Percentiles rank a stretch among this genome's conserved stretches.
These are phyloP conservation scores for Echria macrotheca DNA, from an alignment of 495 filamentous ascomycete genomes.

Conservation along the genomic window DNA sequence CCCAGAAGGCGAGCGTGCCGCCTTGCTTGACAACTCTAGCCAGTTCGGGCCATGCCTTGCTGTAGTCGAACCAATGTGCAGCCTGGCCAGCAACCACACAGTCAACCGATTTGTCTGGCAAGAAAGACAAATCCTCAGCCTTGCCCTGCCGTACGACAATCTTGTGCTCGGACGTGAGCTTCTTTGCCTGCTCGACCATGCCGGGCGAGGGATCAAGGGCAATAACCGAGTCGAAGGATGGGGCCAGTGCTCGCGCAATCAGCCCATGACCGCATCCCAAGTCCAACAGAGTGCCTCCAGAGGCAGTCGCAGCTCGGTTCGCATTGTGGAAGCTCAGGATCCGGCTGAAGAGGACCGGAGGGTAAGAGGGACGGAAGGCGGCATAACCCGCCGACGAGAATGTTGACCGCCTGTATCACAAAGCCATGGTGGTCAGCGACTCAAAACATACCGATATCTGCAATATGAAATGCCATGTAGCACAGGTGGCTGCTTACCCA, in stretches of 20 bases:
- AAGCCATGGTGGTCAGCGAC: not conserved
- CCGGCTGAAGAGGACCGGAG: slow-evolving; percentile 46
- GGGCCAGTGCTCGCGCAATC: slow-evolving; percentile 48
- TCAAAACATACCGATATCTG: not conserved
- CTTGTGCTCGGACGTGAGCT: slow-evolving; percentile 37
- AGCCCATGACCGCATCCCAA: slow-evolving; percentile 58
- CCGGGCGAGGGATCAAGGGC: slow-evolving; percentile 54
- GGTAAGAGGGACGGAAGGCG: slow-evolving; percentile 58
- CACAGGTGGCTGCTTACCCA: slow-evolving; percentile 6
- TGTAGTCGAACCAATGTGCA: slow-evolving; percentile 61
- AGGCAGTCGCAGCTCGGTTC: slow-evolving; percentile 1
- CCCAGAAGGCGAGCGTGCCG: slow-evolving; percentile 58
- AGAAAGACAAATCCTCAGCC: slow-evolving; percentile 48
- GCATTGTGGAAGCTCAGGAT: slow-evolving; percentile 50
- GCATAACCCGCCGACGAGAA: slow-evolving; percentile 56
- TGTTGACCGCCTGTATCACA: slow-evolving; percentile 9
- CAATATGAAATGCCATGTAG: too few relatives aligned
- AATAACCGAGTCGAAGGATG: slow-evolving; percentile 43
- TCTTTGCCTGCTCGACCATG: slow-evolving; percentile 53
- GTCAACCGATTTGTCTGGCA: slow-evolving; percentile 46
- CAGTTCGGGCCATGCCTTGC: slow-evolving; percentile 49
- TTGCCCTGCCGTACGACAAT: slow-evolving; percentile 41
- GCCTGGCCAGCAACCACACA: slow-evolving; percentile 56
- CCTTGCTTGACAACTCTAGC: slow-evolving; percentile 45
- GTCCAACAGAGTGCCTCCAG: slow-evolving; percentile 45